Base-by-base conservation (phyloP, 331 rosid genomes). In the Acacia concinna region DNA sequence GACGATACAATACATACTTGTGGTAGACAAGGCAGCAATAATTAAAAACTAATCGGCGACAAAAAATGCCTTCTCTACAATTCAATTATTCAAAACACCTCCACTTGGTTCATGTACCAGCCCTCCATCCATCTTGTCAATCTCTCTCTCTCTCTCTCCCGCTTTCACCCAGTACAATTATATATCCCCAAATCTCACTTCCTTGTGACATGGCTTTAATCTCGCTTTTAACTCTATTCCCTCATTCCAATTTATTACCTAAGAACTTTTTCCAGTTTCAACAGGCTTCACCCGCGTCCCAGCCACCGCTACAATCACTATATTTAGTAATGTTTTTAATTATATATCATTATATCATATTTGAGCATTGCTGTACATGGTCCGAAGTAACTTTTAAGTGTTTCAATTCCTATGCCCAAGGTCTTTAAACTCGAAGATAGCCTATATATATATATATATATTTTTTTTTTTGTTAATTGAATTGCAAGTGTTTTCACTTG, bases 11-110 rank as follows among this genome's bases (percentile, higher is more conserved):
- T 64, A 79, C 15, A 46, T 46, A 17, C 18, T 49, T 56, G 80
- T 32, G 34, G 54, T 54, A 69, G 78, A 76, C 84, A 80, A 71
- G 68, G 46, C 70, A 64, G 77, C 82, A 84, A 63, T 75, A 71
- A 71, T 75, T 76, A 51, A 76, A 21, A 78, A 64, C 51, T 69
- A 75, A 63, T 10, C 8, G 64, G 78, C 27, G 73, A 82, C 78
- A 65, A 75, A 75, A 49, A 27, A 75, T 70, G 79, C 71, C 71
- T 27, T 40, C 54, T 23, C 52, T 32, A 6, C 13, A 2, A 75
- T 21, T n/a, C 56, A 75, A 75, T 79, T 37, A 79, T 66, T 82
- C 74, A 81, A 52, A 46, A 1, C 18, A 6, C 2, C 5, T 4
- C 52, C 18, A 15, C 52, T 46, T 46, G 82, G 65, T 77, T 75